Evolutionary conservation across 371 early-diverging fungal species (phyloP).

Genomic region (Chytridiales sp.): DNA sequence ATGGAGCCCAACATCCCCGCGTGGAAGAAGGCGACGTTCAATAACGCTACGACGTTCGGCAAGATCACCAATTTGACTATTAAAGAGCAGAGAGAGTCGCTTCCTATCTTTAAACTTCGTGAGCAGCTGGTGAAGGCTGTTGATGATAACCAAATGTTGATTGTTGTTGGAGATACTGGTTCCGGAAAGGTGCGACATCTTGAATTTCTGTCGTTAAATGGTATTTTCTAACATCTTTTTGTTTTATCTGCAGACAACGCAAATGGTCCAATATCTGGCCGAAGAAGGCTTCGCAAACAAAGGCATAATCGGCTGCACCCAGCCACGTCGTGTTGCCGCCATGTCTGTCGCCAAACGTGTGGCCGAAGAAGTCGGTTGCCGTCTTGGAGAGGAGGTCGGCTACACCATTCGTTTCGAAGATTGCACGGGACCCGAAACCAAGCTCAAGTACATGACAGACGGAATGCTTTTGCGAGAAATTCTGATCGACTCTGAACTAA

Average conservation of each 20-base stretch:
- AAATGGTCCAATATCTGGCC: conserved; percentile 97
- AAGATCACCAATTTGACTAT: conserved; percentile 84
- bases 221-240: background rate
- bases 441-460: conserved; percentile 99
- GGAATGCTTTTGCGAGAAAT: conserved; percentile 98
- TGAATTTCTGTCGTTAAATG: background rate
- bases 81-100: conserved; percentile 86
- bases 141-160: conserved; percentile 82
- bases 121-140: conserved; percentile 78
- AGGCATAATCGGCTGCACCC: conserved; percentile 97
- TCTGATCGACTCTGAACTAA: conserved; percentile 82
- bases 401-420: conserved; percentile 99
- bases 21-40: conserved; percentile 89
- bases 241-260: conserved; percentile 73
- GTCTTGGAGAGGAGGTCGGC: conserved; percentile 94
- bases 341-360: conserved; percentile 99
- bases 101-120: conserved; percentile 88
- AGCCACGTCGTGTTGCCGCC: conserved; percentile 99
- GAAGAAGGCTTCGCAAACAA: conserved; percentile 85
- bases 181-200: conserved; percentile 78
- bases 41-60: conserved; percentile 88
- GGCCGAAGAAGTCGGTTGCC: conserved; percentile 95
- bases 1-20: conserved; percentile 68
- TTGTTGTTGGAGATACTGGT: conserved; percentile 97
- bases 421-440: conserved; percentile 89